These are phyloP conservation scores for Colletotrichum sp. DNA, from an alignment of 2,329 filamentous ascomycete genomes.

Conservation along the genomic window DNA sequence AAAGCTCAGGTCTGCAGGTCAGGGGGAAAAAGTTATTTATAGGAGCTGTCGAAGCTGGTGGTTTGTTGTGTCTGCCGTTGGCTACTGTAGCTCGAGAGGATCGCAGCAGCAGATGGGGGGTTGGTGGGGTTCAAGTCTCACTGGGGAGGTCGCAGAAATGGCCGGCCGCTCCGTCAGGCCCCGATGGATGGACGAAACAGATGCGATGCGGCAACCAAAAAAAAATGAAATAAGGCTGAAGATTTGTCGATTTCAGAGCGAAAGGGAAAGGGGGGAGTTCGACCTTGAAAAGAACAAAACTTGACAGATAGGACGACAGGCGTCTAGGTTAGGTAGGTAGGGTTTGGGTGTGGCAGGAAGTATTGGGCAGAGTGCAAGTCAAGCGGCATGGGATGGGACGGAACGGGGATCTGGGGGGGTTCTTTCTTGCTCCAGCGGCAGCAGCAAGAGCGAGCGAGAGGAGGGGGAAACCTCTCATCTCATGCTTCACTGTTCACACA, in stretches of 20 bases:
- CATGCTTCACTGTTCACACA: not conserved
- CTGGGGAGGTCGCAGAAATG: conserved; percentile 18
- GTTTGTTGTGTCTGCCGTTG: conserved; percentile 16
- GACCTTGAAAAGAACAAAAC: conserved; percentile 7
- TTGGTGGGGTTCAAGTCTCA: conserved; percentile 17
- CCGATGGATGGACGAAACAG: conserved; percentile 8
- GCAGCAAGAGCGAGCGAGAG: not conserved
- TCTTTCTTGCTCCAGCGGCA: conserved; percentile 5
- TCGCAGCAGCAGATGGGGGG: conserved; percentile 17
- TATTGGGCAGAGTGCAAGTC: not conserved
- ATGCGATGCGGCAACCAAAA: conserved; percentile 2
- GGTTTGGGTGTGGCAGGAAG: conserved; percentile 7
- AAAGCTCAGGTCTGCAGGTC: conserved; percentile 16
- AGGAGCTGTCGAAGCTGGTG: conserved; percentile 24
- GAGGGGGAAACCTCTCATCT: not conserved
- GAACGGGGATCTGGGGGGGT: conserved; percentile 3
- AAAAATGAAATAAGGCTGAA: not conserved
- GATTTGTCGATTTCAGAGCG: not conserved
- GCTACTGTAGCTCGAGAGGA: conserved; percentile 5
- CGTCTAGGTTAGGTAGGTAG: conserved; percentile 1
- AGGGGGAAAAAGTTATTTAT: conserved; percentile 25
- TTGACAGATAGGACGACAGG: conserved; percentile 10
- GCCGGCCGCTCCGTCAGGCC: conserved; percentile 6
- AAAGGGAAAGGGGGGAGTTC: not conserved
- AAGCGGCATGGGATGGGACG: conserved; percentile 5